Base-by-base conservation (phyloP, 2,329 filamentous ascomycete species). In the Fusarium torulosum region DNA sequence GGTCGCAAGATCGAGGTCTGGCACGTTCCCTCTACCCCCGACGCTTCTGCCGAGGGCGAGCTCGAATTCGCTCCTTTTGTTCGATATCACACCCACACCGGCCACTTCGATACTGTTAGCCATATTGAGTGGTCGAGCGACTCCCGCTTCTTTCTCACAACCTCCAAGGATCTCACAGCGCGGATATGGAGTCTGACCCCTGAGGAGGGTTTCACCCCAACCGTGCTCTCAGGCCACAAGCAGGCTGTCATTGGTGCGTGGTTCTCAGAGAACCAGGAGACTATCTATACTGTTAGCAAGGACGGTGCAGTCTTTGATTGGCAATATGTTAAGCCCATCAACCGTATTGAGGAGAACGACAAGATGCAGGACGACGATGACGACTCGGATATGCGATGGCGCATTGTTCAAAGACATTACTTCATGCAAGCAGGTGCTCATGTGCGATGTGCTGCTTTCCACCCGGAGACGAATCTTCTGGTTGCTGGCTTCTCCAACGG, bases 241-340 rank as follows among this genome's bases (percentile, higher is more conserved):
- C 94, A 97, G 78, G 90, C 88, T 17, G 92, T 99, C 4, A 86
- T 96, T 54, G 93, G 91, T n/a, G 94, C 94, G n/a, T 99, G 94
- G 89, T 99, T 99, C 76, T 96, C 94, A 1, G 90, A 91, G 64
- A 90, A 97, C 72, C 96, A 99, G 77, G 96, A 99, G 80, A 93
- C 88, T 47, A 97, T 99, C 53, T 99, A 96, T 77, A 98, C 96
- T 0, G 89, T 97, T 67, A 97, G 95, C 80, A 96, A 96, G 78
- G 96, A 99, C 78, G 96, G 96, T n/a, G 94, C 96, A 4, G 86
- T 98, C 1, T 98, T 98, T 74, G 88, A 92, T 67, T 99, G 96
- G 96, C 90, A 92, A 75, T 99, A 96, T 78, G 86, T 88, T 76
- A 88, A 74, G 82, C 87, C 75, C 80, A 87, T 79, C 78, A 84